Conservation (phyloP, 1,284 basidiomycete genomes). For the Vanrija humicola region DNA sequence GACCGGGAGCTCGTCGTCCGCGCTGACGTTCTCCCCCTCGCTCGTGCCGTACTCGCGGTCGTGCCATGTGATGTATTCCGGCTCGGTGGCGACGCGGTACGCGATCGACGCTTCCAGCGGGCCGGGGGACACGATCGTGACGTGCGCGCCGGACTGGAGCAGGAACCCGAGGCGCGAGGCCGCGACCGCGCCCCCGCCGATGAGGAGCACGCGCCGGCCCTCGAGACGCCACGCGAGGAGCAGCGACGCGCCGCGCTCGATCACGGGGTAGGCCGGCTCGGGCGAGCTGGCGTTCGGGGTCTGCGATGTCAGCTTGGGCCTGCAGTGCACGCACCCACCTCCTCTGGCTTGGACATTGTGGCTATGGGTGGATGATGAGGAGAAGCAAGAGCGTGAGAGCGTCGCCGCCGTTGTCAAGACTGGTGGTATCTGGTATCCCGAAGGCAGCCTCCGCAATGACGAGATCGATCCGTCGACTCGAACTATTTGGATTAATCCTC, state of each 20-base stretch:
- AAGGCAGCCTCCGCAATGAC: not conserved
- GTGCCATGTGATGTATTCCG: conserved; percentile 63
- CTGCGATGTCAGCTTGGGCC: no score
- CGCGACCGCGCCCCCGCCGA: conserved; percentile 57
- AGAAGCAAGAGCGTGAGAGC: no score
- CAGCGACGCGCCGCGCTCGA: conserved; percentile 47
- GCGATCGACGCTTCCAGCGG: conserved; percentile 52
- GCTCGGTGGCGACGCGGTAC: conserved; percentile 47
- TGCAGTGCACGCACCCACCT: no score
- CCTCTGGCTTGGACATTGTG: not conserved
- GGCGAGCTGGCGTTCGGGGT: not conserved
- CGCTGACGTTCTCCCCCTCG: conserved; percentile 15
- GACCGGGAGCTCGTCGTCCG: conserved; percentile 30
- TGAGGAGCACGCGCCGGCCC: conserved; percentile 52
- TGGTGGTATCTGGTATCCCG: no score
- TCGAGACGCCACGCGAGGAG: conserved; percentile 55
- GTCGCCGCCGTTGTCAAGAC: not conserved
- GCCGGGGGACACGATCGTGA: conserved; percentile 49
- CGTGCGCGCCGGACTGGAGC: conserved; percentile 48
- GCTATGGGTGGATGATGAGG: not conserved
- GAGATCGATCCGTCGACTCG: not conserved
- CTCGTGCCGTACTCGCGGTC: conserved; percentile 59
- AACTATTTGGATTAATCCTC: no score
- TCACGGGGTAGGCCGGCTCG: conserved; percentile 21
- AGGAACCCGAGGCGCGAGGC: conserved; percentile 53